Base-by-base conservation (phyloP, 1,139 yeast genomes). In the Debaryomycetaceae sp. region DNA sequence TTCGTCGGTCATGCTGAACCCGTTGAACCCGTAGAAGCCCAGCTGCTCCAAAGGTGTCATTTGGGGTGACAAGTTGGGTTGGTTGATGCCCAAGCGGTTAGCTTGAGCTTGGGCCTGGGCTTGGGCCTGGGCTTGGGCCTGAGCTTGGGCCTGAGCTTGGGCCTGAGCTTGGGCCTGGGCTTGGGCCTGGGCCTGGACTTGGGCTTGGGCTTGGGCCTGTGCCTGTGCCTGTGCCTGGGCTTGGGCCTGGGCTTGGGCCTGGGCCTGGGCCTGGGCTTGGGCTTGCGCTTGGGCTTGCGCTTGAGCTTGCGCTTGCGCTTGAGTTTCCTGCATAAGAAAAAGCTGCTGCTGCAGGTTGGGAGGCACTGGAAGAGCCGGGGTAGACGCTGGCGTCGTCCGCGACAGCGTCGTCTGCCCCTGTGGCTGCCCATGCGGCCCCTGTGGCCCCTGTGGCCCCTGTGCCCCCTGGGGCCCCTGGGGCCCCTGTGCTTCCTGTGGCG, bases 81-180 rank as follows among this genome's bases (percentile, higher is more conserved):
- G 10, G 21, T 19, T 19, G 21, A 19, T 6, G 21, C 14, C 19
- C n/a, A n/a, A n/a, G n/a, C n/a, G n/a, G n/a, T n/a, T n/a, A n/a
- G n/a, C 5, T 13, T 20, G 34, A 10, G 21, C 29, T 19, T 24
- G 34, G 8, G 16, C 29, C 4, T 29, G 34, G 3, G 35, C 28
- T 4, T 30, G 36, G n/a, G 30, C 30, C 15, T 17, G 34, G 14
- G 30, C 34, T 26, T 9, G 26, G 2, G 36, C 22, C 11, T 32
- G 41, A 12, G 29, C 36, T 27, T 36, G 34, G 25, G 46, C 48
- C 39, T 44, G 34, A 34, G 40, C 39, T 33, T 39, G 44, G 8
- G 18, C 29, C 18, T 38, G 40, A 16, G 26, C 25, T 25, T 35
- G 38, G 8, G 16, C 28, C 18, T 22, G 42, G 17, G 28, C 28